Evolutionary conservation across 306 rosid species (phyloP), one percentile per base, ranked within the genome.

Genomic region (Rosa rugosa): DNA sequence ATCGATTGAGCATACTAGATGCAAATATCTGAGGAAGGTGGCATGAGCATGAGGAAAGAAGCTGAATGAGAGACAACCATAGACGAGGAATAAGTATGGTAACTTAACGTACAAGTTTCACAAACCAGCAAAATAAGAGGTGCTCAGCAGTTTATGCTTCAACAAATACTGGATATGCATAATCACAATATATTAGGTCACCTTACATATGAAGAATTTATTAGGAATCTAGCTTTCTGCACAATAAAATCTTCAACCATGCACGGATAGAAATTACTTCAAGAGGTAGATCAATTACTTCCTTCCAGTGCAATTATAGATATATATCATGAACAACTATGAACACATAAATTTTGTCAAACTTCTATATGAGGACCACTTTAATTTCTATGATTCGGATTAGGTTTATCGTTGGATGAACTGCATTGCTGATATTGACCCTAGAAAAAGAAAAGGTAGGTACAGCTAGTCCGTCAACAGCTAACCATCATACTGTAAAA

Each of bases 1-100:
- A 88, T 73, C 87, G 99, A 64, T 83, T 86, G 72, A 93, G 93
- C 99, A 96, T 84, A 57, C 79, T 83, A 73, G 97, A 89, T 72
- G 96, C 99, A 91, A 96, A 96, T 74, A 83, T 81, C 85, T 80
- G 92, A 85, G 98, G 97, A 87, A 96, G 97, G 75, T 88, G 93
- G 82, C 91, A 90, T 47, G 91, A 89, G 88, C 99, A 89, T 64
- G 99, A 93, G 62, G 98, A 96, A 77, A 96, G 84, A 78, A 96
- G 99, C 81, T 91, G 90, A 86, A 96, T 96, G 77, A 73, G 50
- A 51, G 38, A 54, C 67, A 73, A 73, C 51, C 8, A 38, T 54
- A 38, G 14, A 53, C 6, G n/a, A 44, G 16, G 13, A 40, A 20
- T 18, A 72, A 9, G 49, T 57, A 34, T 4, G 36, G 62, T 40